These are phyloP conservation scores for Chimonanthus praecox DNA, from an alignment of 164 flowering plant genomes.

Conservation along the genomic window DNA sequence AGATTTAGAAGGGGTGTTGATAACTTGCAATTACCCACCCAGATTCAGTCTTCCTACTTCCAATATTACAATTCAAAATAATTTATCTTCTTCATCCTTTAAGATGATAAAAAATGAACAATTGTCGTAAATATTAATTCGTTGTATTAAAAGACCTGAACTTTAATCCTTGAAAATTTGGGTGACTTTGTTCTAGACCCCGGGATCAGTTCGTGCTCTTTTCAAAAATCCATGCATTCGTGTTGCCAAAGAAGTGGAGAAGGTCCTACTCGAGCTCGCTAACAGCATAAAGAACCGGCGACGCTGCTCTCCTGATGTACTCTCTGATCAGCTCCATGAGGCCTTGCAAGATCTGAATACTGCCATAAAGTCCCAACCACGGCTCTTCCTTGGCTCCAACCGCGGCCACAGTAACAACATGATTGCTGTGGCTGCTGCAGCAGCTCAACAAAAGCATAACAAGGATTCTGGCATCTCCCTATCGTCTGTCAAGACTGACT, in stretches of 20 bases:
- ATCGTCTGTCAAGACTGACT: slow-evolving; percentile 56
- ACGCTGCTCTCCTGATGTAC: slow-evolving; percentile 53
- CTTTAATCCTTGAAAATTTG: not conserved
- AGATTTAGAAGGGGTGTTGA: too few relatives aligned
- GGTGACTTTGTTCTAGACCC: slow-evolving; percentile 39
- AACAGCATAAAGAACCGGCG: slow-evolving; percentile 56
- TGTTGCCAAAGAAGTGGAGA: slow-evolving; percentile 61
- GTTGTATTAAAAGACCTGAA: too few relatives aligned
- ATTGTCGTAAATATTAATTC: too few relatives aligned
- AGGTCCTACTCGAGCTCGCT: slow-evolving; percentile 62
- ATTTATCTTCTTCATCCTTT: too few relatives aligned
- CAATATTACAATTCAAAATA: too few relatives aligned
- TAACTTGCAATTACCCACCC: too few relatives aligned
- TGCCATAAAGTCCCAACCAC: slow-evolving; percentile 78
- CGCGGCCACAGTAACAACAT: slow-evolving; percentile 31
- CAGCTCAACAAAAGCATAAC: slow-evolving; percentile 21
- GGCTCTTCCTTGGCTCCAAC: slow-evolving; percentile 66
- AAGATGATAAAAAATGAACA: too few relatives aligned
- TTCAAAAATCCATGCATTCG: slow-evolving; percentile 74
- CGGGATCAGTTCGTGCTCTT: slow-evolving; percentile 50
- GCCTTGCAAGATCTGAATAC: slow-evolving; percentile 75
- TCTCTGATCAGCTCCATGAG: slow-evolving; percentile 72
- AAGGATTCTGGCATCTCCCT: slow-evolving; percentile 24
- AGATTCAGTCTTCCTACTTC: too few relatives aligned
- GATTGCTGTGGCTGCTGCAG: slow-evolving; percentile 37